These are phyloP conservation scores for Effrenium voratum DNA, from an alignment of 73 alveolate genomes.

Conservation along the genomic window DNA sequence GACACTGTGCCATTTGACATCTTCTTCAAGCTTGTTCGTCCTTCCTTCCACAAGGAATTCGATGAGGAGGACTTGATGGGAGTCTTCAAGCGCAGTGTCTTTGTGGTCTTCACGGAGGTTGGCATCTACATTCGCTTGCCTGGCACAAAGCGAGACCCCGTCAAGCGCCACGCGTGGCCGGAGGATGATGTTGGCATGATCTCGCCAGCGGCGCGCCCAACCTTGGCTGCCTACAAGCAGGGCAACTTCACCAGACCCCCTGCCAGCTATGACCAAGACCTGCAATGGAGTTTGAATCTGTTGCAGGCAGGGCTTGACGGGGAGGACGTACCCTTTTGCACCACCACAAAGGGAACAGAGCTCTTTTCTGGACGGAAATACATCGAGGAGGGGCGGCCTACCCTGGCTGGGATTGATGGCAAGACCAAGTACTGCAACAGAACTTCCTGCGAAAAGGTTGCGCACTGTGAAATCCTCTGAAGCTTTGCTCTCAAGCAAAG, in stretches of 20 bases:
- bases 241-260: background rate
- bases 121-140: background rate
- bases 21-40: background rate
- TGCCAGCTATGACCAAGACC: background rate
- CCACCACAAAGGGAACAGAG: background rate
- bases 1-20: background rate
- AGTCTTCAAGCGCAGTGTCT: background rate
- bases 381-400: background rate
- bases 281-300: background rate
- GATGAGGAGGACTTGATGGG: background rate
- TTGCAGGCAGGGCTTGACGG: background rate
- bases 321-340: background rate
- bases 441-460: no score
- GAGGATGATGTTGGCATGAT: background rate
- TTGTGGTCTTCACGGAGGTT: background rate
- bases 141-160: background rate
- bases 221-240: background rate
- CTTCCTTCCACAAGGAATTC: slow-evolving; percentile 8
- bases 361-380: background rate
- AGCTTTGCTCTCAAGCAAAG: no score
- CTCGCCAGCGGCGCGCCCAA: background rate
- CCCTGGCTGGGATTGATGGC: background rate
- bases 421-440: background rate
- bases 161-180: background rate
- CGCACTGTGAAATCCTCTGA: no score